A percentile compares a stretch with the other conserved stretches of the same genome.
Conservation (phyloP, 352 stramenopile genomes). For the Saprolegnia diclina region DNA sequence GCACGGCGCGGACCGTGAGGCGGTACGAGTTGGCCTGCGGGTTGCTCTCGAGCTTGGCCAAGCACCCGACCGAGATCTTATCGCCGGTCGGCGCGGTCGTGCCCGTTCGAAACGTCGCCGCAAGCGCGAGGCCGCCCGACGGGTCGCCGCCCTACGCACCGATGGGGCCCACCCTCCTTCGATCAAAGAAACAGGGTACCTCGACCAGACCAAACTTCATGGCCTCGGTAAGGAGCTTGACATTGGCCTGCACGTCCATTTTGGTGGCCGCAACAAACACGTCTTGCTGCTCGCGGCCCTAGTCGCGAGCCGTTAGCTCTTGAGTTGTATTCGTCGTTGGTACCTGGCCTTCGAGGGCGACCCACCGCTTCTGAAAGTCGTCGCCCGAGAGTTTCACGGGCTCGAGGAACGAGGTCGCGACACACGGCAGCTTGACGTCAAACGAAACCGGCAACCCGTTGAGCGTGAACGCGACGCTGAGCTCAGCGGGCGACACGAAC, state of each 20-base stretch:
- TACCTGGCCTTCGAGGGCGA: slow-evolving; percentile 81
- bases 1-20: slow-evolving; percentile 88
- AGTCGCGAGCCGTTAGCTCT: background rate
- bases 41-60: slow-evolving; percentile 89
- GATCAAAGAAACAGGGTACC: slow-evolving; percentile 32
- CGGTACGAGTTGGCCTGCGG: slow-evolving; percentile 69
- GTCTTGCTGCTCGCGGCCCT: slow-evolving; percentile 88
- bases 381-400: slow-evolving; percentile 82
- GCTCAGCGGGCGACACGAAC: slow-evolving; percentile 82
- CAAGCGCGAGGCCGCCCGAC: slow-evolving; percentile 61
- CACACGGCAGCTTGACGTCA: slow-evolving; percentile 70
- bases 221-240: slow-evolving; percentile 77
- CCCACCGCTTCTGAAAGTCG: slow-evolving; percentile 93
- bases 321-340: too few species aligned
- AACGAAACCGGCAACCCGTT: slow-evolving; percentile 65
- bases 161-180: background rate
- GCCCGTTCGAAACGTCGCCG: slow-evolving; percentile 88
- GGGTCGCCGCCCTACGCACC: slow-evolving; percentile 35
- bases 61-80: slow-evolving; percentile 91
- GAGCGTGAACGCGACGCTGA: slow-evolving; percentile 84
- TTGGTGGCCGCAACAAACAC: slow-evolving; percentile 72
- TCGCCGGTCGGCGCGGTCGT: slow-evolving; percentile 83
- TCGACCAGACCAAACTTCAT: slow-evolving; percentile 88
- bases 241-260: slow-evolving; percentile 80
- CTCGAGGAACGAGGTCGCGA: slow-evolving; percentile 90